phyloP scores from a whole-genome alignment of 768 basidiomycete species.

The Tricholoma bakamatsutake region DNA sequence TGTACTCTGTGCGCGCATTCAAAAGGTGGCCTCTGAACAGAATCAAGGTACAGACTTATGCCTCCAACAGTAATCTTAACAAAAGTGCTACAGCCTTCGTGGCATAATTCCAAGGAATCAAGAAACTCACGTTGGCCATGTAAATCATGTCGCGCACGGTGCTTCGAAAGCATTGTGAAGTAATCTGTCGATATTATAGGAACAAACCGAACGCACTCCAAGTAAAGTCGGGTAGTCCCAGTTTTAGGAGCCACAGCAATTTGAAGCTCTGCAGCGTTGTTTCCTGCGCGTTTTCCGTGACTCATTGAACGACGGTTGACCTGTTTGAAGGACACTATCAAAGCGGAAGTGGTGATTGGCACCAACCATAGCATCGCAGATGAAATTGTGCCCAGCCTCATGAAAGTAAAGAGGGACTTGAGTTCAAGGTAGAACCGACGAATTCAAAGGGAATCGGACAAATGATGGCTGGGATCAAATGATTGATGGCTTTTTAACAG shows the following conservation, averaged over 20 bases:
- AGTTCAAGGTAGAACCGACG: slow-evolving; percentile 1
- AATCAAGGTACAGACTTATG: slow-evolving; percentile 30
- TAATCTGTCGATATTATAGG: neutral
- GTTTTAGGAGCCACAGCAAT: slow-evolving; percentile 28
- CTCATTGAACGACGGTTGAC: slow-evolving; percentile 27
- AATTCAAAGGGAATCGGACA: slow-evolving; percentile 9
- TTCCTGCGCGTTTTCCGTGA: slow-evolving; percentile 31
- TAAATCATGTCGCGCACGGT: slow-evolving; percentile 76
- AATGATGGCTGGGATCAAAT: neutral
- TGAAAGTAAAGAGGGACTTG: slow-evolving; percentile 21
- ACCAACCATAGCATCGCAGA: slow-evolving; percentile 30
- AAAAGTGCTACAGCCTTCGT: slow-evolving; percentile 2
- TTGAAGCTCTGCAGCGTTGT: slow-evolving; percentile 24
- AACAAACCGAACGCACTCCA: slow-evolving; percentile 32
- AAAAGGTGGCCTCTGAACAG: slow-evolving; percentile 1
- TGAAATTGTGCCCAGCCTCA: slow-evolving; percentile 34
- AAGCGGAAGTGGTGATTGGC: slow-evolving; percentile 34
- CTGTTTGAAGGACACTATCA: slow-evolving; percentile 43
- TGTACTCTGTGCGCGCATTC: slow-evolving; percentile 42
- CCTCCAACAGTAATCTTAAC: slow-evolving; percentile 62
- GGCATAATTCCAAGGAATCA: slow-evolving; percentile 3
- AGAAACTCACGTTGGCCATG: slow-evolving; percentile 58
- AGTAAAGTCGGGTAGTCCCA: slow-evolving; percentile 31
- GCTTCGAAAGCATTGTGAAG: slow-evolving; percentile 29
- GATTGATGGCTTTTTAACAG: neutral